Conservation (phyloP, 768 basidiomycete genomes). For the Mycena epipterygia region DNA sequence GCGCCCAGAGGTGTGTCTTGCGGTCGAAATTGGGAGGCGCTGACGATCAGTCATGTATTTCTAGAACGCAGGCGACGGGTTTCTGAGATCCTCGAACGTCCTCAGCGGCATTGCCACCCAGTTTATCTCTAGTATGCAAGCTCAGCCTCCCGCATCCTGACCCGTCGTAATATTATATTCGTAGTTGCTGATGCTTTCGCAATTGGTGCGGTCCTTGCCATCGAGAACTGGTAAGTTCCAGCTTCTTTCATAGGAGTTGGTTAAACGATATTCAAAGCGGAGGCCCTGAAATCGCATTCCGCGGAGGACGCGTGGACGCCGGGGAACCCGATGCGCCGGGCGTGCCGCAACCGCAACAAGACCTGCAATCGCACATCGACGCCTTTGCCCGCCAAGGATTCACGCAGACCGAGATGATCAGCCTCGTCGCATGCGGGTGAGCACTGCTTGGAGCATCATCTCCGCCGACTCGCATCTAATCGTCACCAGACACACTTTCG, state of each 20-base stretch:
- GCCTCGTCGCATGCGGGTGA: constrained; percentile 20
- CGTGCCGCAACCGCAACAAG: constrained; percentile 21
- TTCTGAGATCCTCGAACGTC: neutral
- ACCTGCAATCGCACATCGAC: constrained; percentile 10
- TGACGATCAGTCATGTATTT: neutral
- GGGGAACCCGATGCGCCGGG: constrained; percentile 7
- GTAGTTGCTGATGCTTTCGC: constrained; percentile 19
- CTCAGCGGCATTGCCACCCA: neutral
- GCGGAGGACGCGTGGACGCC: constrained; percentile 28
- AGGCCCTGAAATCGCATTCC: constrained; percentile 25
- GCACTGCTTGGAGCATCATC: neutral
- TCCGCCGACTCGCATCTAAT: neutral
- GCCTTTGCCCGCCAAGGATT: constrained; percentile 27
- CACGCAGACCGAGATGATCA: constrained; percentile 21
- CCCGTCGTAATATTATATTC: neutral
- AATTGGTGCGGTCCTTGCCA: constrained; percentile 2
- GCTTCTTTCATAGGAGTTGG: neutral
- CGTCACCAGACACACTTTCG: constrained; percentile 5
- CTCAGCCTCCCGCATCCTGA: neutral
- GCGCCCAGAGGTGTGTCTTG: constrained; percentile 9
- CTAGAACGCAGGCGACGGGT: neutral
- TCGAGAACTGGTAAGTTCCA: constrained; percentile 17
- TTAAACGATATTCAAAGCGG: neutral
- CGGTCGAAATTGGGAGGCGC: neutral
- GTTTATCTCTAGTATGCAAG: neutral